Percentiles rank a stretch among this genome's conserved stretches.
These are phyloP conservation scores for Sungouiella blattae DNA, from an alignment of 805 yeast species.

Conservation along the genomic window DNA sequence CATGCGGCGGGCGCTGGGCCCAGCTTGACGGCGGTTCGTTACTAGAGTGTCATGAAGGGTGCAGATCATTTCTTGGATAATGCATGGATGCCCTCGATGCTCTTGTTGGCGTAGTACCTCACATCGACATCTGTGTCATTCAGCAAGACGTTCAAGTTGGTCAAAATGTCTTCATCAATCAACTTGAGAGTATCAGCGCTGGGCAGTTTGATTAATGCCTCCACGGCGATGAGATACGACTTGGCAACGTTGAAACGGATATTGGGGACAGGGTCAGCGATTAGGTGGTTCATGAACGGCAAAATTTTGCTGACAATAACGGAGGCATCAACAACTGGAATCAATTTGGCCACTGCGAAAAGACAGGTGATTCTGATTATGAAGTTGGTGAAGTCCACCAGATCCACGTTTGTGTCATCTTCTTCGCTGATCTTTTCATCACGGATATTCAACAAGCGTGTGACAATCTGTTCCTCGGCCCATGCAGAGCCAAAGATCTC, in stretches of 20 bases:
- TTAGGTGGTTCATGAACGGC: constrained; percentile 73
- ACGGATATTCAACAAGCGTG: constrained; percentile 54
- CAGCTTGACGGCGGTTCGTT: neutral
- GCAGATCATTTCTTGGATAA: constrained; percentile 4
- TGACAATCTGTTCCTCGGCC: constrained; percentile 83
- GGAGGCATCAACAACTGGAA: constrained; percentile 60
- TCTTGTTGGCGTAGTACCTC: constrained; percentile 73
- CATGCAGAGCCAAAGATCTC: constrained; percentile 88
- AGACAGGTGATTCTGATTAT: constrained; percentile 89
- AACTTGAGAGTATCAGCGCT: constrained; percentile 23
- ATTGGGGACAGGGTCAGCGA: constrained; percentile 85
- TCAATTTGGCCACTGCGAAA: constrained; percentile 78
- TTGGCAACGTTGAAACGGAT: constrained; percentile 94
- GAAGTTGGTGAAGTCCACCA: constrained; percentile 63
- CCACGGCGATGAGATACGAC: constrained; percentile 61
- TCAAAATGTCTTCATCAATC: constrained; percentile 48
- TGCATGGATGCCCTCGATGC: constrained; percentile 37
- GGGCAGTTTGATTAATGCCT: constrained; percentile 38
- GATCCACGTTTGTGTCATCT: constrained; percentile 24
- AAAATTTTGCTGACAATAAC: constrained; percentile 63
- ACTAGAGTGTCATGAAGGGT: neutral
- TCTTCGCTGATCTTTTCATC: constrained; percentile 19
- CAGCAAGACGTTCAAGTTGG: constrained; percentile 60
- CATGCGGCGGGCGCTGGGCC: neutral
- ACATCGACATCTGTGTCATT: constrained; percentile 86